Evolutionary conservation across 1,284 basidiomycete genomes (phyloP).

Genomic region (Ganoderma boninense): DNA sequence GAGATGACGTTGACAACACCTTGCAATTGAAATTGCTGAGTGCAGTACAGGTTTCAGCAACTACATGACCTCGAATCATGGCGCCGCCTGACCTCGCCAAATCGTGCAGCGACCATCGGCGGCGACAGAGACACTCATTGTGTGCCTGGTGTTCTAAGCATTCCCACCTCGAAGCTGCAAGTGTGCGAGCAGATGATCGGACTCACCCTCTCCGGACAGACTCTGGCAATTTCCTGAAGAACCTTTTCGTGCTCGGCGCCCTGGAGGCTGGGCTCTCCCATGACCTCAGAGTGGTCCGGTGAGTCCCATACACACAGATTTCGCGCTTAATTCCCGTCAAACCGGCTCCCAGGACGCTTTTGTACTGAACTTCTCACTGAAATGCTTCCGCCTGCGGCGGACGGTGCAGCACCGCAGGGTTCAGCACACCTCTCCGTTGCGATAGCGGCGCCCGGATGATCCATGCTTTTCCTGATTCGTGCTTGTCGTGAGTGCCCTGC

Average conservation of each 20-base stretch:
- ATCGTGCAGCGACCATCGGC: neutral
- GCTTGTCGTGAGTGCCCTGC: constrained; percentile 7
- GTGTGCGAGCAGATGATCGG: constrained; percentile 9
- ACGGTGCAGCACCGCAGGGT: neutral
- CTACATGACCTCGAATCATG: neutral
- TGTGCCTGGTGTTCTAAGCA: constrained; percentile 12
- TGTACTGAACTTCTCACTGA: constrained; percentile 22
- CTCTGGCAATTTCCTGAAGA: neutral
- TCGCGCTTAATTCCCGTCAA: constrained; percentile 12
- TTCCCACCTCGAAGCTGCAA: constrained; percentile 11
- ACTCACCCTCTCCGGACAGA: neutral
- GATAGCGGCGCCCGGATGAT: constrained; percentile 22
- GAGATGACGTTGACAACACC: neutral
- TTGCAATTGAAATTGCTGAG: neutral
- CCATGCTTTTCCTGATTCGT: neutral
- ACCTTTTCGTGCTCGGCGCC: constrained; percentile 18
- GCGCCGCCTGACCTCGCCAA: constrained; percentile 5
- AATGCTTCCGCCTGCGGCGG: constrained; percentile 1
- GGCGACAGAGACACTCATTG: neutral
- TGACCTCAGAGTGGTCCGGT: neutral
- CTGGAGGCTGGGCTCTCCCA: constrained; percentile 8
- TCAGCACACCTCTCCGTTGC: neutral
- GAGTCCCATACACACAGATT: constrained; percentile 6
- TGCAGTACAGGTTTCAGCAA: neutral
- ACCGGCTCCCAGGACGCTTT: constrained; percentile 22